phyloP scores from a whole-genome alignment of 2,329 filamentous ascomycete species.

The Blumeria graminis region DNA sequence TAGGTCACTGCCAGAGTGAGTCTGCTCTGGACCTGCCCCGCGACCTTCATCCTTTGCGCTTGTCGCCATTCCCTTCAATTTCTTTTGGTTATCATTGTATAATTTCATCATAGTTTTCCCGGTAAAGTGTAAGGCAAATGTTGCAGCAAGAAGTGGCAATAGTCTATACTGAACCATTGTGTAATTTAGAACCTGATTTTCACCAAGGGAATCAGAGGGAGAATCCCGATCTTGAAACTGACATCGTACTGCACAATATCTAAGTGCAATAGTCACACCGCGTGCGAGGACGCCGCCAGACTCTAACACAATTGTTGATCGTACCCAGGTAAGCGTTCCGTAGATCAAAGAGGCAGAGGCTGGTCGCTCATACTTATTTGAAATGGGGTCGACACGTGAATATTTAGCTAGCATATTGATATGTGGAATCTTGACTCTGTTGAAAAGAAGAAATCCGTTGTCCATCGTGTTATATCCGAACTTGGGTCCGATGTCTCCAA shows the following conservation, averaged over 20 bases:
- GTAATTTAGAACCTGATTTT: conserved; percentile 59
- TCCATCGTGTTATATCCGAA: conserved; percentile 60
- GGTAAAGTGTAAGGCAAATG: conserved; percentile 59
- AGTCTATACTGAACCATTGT: conserved; percentile 58
- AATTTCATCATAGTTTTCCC: conserved; percentile 52
- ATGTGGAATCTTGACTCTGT: conserved; percentile 52
- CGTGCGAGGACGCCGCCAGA: conserved; percentile 47
- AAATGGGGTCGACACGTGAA: conserved; percentile 41
- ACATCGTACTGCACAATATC: conserved; percentile 49
- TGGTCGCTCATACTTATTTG: conserved; percentile 42
- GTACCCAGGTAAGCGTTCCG: conserved; percentile 53
- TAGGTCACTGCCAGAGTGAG: conserved; percentile 37
- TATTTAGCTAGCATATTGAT: conserved; percentile 50
- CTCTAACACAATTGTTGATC: conserved; percentile 49
- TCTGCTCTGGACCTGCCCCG: conserved; percentile 42
- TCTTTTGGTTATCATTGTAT: conserved; percentile 48
- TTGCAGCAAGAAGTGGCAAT: conserved; percentile 46
- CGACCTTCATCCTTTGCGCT: conserved; percentile 20
- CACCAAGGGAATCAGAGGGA: conserved; percentile 27
- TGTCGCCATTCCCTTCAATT: conserved; percentile 26
- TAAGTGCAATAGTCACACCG: conserved; percentile 54
- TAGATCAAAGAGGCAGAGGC: conserved; percentile 44
- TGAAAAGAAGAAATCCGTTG: conserved; percentile 58
- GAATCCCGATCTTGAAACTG: conserved; percentile 58
- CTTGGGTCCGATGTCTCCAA: conserved; percentile 63